Conservation (phyloP, 176 grass and related monocot genomes). For the Hordeum vulgare region MorexV3_pseudomolecules_assembly NC_058519.1:11455717-11456216, state of each 20-base stretch:
- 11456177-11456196: conserved; percentile 41
- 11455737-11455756: too few species aligned
- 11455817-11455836: too few species aligned
- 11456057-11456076: conserved; percentile 79
- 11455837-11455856: too few species aligned
- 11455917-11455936: too few species aligned
- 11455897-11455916: too few species aligned
- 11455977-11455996: neutral
- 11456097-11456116: conserved; percentile 40
- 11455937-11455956: neutral
- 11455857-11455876: too few species aligned
- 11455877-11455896: too few species aligned
- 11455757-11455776: too few species aligned
- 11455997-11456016: neutral
- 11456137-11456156: neutral
- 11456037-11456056: conserved; percentile 76
- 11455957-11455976: neutral
- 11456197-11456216: conserved; percentile 86
- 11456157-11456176: neutral
- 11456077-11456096: conserved; percentile 64
- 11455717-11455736: too few species aligned
- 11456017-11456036: conserved; percentile 54
- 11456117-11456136: conserved; percentile 40
- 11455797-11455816: too few species aligned
- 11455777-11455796: too few species aligned